Evolutionary conservation across 2,329 filamentous ascomycete genomes (phyloP).

Genomic region (Colletotrichum simmondsii): DNA sequence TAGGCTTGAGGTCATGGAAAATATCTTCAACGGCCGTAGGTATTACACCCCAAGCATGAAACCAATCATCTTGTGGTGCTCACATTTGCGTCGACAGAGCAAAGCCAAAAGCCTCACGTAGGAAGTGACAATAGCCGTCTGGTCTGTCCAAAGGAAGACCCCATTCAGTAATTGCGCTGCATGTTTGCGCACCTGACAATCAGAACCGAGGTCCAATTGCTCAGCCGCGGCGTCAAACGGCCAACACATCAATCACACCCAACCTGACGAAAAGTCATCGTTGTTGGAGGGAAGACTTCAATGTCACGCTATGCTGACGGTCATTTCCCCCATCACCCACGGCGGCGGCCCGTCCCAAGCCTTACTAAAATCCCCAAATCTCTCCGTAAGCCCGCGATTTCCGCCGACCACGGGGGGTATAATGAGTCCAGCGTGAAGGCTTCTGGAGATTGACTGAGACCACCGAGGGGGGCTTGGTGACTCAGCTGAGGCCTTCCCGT

Average conservation of each 20-base stretch:
- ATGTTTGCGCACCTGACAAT: slow-evolving; percentile 9
- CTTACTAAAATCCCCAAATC: neutral
- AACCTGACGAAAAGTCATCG: neutral
- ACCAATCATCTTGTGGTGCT: neutral
- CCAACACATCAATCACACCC: slow-evolving; percentile 33
- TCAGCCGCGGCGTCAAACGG: slow-evolving; percentile 23
- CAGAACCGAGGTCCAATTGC: slow-evolving; percentile 10
- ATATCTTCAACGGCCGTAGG: neutral
- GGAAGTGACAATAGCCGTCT: neutral
- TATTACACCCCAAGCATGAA: slow-evolving; percentile 6
- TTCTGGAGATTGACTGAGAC: neutral
- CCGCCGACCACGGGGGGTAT: neutral
- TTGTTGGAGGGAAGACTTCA: neutral
- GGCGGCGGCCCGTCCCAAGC: slow-evolving; percentile 30
- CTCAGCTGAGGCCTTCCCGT: neutral
- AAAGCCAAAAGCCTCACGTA: neutral
- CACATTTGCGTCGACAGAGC: neutral
- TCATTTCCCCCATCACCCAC: slow-evolving; percentile 1
- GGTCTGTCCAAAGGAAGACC: neutral
- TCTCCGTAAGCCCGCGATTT: slow-evolving; percentile 17
- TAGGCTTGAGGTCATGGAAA: neutral
- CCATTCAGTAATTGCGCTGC: neutral
- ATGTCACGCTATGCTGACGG: slow-evolving; percentile 30
- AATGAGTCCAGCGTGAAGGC: neutral
- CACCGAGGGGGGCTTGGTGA: neutral